Percentiles rank a stretch among this genome's conserved stretches.
Conservation (phyloP, 805 yeast genomes). For the Ogataea chonburiensis region DNA sequence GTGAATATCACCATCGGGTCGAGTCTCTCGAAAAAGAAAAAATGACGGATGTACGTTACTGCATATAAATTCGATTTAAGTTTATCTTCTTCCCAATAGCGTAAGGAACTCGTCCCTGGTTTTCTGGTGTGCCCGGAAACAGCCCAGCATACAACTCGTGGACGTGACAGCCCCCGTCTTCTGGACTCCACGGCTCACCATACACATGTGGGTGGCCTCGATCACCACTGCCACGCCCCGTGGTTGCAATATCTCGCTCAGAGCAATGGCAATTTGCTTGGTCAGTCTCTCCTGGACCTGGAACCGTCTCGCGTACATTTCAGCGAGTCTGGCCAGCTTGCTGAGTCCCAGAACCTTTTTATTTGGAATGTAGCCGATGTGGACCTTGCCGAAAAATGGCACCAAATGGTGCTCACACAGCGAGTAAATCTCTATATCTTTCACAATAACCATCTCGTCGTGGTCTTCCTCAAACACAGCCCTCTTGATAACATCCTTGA, state of each 20-base stretch:
- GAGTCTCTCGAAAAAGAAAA: slow-evolving; percentile 41
- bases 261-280: slow-evolving; percentile 95
- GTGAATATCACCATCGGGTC: slow-evolving; percentile 96
- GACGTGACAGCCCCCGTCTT: slow-evolving; percentile 91
- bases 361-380: slow-evolving; percentile 96
- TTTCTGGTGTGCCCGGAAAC: slow-evolving; percentile 89
- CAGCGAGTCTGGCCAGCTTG: slow-evolving; percentile 92
- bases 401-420: slow-evolving; percentile 97
- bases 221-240: slow-evolving; percentile 98
- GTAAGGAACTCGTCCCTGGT: slow-evolving; percentile 95
- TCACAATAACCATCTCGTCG: slow-evolving; percentile 97
- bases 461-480: slow-evolving; percentile 98
- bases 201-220: slow-evolving; percentile 98
- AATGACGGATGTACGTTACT: slow-evolving; percentile 10
- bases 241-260: slow-evolving; percentile 86
- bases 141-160: slow-evolving; percentile 96
- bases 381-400: slow-evolving; percentile 96
- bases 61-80: slow-evolving; percentile 12
- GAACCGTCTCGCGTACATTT: slow-evolving; percentile 91
- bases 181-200: slow-evolving; percentile 97
- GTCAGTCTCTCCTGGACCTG: slow-evolving; percentile 98
- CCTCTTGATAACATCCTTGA: slow-evolving; percentile 85
- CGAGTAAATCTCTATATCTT: slow-evolving; percentile 89
- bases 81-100: slow-evolving; percentile 54
- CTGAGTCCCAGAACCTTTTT: slow-evolving; percentile 89